Evolutionary conservation across 805 yeast species (phyloP), one percentile per base, ranked within the genome.

Genomic region (Myxozyma geophila): DNA sequence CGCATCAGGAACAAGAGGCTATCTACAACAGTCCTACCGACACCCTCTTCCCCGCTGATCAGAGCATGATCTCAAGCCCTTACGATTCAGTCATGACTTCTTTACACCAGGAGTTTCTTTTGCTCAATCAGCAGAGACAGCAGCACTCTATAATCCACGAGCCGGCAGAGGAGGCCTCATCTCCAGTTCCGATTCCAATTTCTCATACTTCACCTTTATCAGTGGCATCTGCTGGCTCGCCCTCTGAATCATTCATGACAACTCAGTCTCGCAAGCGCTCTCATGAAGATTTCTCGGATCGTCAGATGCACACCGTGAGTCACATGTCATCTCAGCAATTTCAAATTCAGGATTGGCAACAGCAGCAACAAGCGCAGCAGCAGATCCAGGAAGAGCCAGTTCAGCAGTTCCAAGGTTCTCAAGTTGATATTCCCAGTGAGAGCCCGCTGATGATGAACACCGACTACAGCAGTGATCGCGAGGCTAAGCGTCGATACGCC

Each of bases 181-280:
- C 35, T 8, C 35, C n/a, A 7, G 28, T 44, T 13, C n/a, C 48
- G 19, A 7, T 28, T 9, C 58, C 35, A 6, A 17, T 36, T n/a
- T 17, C 58, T n/a, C 51, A 28, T 36, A 15, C 28, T 28, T 44
- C 58, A 2, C 33, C 35, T 8, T 17, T 51, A 8, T 35, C 48
- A 19, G 12, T 23, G 9, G 37, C 48, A 0, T 40, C 57, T 15
- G 15, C 28, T 28, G 57, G 33, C 48, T 17, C 49, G 23, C 41
- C 23, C 10, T 15, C 41, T 17, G 48, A 23, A 23, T 17, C 54
- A 1, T 43, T 15, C 48, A 59, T 46, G 59, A 6, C 51, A 21
- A 15, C 51, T 33, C 58, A 43, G 17, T 28, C 46, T 33, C 63
- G 63, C 44, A 54, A 46, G 51, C 63, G 63, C 19, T 59, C 62